Evolutionary conservation across 768 basidiomycete genomes (phyloP), one percentile per base, ranked within the genome.

Genomic region (Boletus fagicola): DNA sequence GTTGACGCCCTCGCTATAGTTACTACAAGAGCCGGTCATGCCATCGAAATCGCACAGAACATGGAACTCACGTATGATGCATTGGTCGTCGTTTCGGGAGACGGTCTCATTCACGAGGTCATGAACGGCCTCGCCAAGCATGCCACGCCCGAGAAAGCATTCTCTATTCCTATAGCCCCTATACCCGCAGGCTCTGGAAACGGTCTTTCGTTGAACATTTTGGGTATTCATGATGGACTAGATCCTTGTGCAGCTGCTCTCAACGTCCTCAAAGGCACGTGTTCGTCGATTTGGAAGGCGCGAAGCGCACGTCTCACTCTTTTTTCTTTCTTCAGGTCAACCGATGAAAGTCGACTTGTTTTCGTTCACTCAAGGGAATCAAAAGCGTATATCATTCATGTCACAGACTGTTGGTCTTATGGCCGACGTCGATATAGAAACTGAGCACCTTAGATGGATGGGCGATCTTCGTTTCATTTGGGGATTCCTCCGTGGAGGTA

Each of bases 141-240:
- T 56, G 71, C 75, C 30, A 75, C 85, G 38, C 83, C 87, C 2
- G 68, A 74, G 36, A 77, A 76, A 47, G 92, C 88, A 0, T 81
- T 94, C 54, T 68, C 67, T 45, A 83, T 84, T 31, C 90, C 93
- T 2, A 72, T 95, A 26, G 84, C 85, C 0, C 90, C 87, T 4
- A 83, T 94, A 65, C 90, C 93, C 6, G 85, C 87, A 18, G 92
- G 92, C 3, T 90, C 90, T 13, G 92, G 87, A 5, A 94, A 94
- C 61, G 92, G 83, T 3, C 72, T 87, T 24, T 80, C 86, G 26
- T 69, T 94, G 26, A 92, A 92, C 64, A 69, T 94, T 18, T 71
- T 92, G 22, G 92, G 92, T 54, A 57, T 61, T 40, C 60, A 86
- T 82, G 83, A 87, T 45, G 90, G 88, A 6, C 77, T 84, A 48